Evolutionary conservation across 129 eudicot genomes (phyloP), one percentile per base, ranked within the genome.

Genomic region (Flaveria bidentis): DNA sequence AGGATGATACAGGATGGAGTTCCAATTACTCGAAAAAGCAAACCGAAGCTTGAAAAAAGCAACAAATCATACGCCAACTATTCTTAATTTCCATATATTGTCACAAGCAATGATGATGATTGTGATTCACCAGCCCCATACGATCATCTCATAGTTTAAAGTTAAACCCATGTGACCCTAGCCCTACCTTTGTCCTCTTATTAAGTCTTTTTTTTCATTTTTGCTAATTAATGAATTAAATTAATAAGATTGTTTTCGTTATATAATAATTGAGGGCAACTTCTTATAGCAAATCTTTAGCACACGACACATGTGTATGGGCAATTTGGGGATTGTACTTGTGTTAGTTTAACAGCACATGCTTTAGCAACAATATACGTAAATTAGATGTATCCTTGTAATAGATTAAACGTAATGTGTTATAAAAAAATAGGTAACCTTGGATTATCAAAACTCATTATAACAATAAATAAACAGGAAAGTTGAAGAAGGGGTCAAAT

Each of bases 21-120:
- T 80, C 83, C 83, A 80, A 73, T 74, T 73, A 52, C 79, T 80
- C 9, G 69, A 80, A 73, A 73, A 80, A 78, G 82, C 70, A 78
- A 70, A 58, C 52, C 53, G 17, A 78, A 56, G 80, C 53, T 76
- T 65, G 26, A 51, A 73, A 65, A 76, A 51, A 47, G 52, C 65
- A 73, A 64, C 20, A 73, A 66, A 80, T 80, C 73, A 73, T 73
- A 73, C 73, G 83, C 78, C 83, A 80, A 73, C 79, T 73, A 73
- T 55, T 73, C 46, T 79, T 63, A 72, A 79, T 71, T 72, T 79
- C 56, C 74, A 65, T 41, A 64, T 80, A 62, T 50, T 72, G 74
- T 80, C 75, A 66, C 79, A 53, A 73, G 75, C 50, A 80, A 80
- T 80, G 83, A 80, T 80, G 83, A 73, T 80, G 75, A 80, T 80